Base-by-base conservation (phyloP, 768 basidiomycete genomes). In the Agaricus bisporus region DNA sequence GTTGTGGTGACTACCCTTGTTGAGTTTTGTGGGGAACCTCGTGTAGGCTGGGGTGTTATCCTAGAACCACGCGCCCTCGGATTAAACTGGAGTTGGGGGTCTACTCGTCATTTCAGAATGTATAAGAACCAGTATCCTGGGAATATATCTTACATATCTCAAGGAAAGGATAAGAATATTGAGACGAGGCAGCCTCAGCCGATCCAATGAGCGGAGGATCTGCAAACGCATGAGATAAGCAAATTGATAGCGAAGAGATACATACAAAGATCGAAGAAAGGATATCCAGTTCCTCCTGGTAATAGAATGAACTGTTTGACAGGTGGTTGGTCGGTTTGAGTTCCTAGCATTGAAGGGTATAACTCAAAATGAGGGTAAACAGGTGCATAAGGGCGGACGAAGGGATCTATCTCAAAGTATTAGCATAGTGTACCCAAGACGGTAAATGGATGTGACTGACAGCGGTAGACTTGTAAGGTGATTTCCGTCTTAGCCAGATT, bases 141-240 rank as follows among this genome's bases (percentile, higher is more conserved):
- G 2, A 14, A 28, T 10, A 36, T 18, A 28, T 15, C 53, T 22
- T 36, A 54, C 53, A 54, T 8, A 54, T 48, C 14, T 48, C 38
- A 14, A 54, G 26, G 46, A 41, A 54, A 6, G 53, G 53, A 29
- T 54, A 54, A 17, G 12, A 25, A 41, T 37, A n/a, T 20, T 14
- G 12, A 25, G 8, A 3, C 10, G 1, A 22, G n/a, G 17, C 10
- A 18, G n/a, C 46, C 14, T 43, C 14, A 9, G 25, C 32, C 5
- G 11, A 32, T 32, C 7, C 32, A 32, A 7, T 11, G 32, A 71
- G 52, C 20, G 65, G 56, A 2, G 69, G 69, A 55, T 75, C 75
- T 75, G 44, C 26, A 17, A 5, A 42, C 6, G n/a, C 5, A 12
- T 11, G 20, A 44, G 48, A 49, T 17, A 35, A 38, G 18, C 38